These are phyloP conservation scores for Xylariales sp. DNA, from an alignment of 2,329 filamentous ascomycete genomes.

Conservation along the genomic window DNA sequence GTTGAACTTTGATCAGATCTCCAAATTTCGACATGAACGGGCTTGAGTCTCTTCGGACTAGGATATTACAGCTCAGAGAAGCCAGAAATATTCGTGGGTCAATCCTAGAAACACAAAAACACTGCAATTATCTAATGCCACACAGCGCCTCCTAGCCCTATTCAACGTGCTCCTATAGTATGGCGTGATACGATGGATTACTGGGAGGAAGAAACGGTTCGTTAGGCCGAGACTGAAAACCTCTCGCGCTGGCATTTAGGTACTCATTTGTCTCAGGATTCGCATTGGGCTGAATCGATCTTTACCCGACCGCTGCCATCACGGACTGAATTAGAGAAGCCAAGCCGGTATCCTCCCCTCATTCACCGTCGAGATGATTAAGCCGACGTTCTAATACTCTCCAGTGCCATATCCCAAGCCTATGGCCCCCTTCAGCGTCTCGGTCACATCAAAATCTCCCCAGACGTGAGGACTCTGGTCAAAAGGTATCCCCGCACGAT, in stretches of 20 bases:
- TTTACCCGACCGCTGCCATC: conserved; percentile 51
- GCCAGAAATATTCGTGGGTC: conserved; percentile 48
- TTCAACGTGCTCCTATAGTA: conserved; percentile 20
- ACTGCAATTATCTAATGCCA: background rate
- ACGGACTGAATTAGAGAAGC: conserved; percentile 43
- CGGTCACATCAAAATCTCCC: conserved; percentile 39
- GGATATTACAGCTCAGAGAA: conserved; percentile 48
- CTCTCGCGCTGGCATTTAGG: background rate
- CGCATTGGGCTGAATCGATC: conserved; percentile 59
- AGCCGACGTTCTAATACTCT: background rate
- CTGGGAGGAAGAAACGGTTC: conserved; percentile 24
- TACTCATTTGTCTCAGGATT: conserved; percentile 29
- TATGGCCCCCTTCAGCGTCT: conserved; percentile 30
- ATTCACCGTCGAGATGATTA: background rate
- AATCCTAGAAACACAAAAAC: background rate
- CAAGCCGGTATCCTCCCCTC: conserved; percentile 23
- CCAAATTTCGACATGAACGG: conserved; percentile 52
- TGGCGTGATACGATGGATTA: conserved; percentile 22
- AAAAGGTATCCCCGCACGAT: conserved; percentile 38
- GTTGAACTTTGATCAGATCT: conserved; percentile 32
- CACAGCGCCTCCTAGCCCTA: conserved; percentile 22
- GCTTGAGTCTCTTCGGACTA: conserved; percentile 43
- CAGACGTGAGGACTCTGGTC: conserved; percentile 47
- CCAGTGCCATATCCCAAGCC: conserved; percentile 18
- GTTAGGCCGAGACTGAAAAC: background rate